Conservation (phyloP, 306 rosid genomes). For the Erythrophleum fordii region DNA sequence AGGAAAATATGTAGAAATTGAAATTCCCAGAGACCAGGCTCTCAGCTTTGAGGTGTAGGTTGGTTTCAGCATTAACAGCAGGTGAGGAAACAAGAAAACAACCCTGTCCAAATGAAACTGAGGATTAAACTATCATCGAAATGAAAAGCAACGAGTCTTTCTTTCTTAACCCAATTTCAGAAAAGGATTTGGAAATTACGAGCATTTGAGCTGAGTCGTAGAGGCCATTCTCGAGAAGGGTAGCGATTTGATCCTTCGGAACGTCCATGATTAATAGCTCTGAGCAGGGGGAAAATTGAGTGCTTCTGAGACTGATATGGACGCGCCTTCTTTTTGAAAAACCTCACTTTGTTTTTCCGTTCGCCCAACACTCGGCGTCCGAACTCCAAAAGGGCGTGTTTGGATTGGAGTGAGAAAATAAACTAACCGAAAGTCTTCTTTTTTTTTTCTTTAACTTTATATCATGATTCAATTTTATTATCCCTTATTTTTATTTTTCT, state of each 20-base stretch:
- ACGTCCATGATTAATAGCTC: slow-evolving; percentile 69
- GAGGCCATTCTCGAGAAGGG: slow-evolving; percentile 90
- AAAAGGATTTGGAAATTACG: slow-evolving; percentile 46
- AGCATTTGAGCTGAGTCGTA: slow-evolving; percentile 94
- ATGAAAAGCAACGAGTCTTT: slow-evolving; percentile 30
- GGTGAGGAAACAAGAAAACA: slow-evolving; percentile 97
- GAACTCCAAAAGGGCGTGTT: slow-evolving; percentile 9
- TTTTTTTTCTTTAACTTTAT: too few species aligned
- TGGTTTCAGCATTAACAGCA: slow-evolving; percentile 76
- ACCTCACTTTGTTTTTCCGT: not conserved
- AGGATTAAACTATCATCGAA: slow-evolving; percentile 3
- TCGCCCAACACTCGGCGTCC: not conserved
- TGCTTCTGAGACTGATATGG: not conserved
- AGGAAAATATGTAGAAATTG: not conserved
- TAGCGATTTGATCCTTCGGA: slow-evolving; percentile 90
- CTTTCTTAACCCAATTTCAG: slow-evolving; percentile 1
- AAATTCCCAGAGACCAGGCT: slow-evolving; percentile 67
- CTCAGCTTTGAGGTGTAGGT: slow-evolving; percentile 83
- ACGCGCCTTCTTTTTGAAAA: slow-evolving; percentile 44
- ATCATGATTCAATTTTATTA: too few species aligned
- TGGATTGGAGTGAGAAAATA: not conserved
- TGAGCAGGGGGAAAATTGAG: not conserved
- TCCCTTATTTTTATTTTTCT: too few species aligned
- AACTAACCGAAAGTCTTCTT: too few species aligned
- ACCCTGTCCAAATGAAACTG: slow-evolving; percentile 55